Conservation (phyloP, 1,284 basidiomycete species). For the Pseudozyma sp. region DNA sequence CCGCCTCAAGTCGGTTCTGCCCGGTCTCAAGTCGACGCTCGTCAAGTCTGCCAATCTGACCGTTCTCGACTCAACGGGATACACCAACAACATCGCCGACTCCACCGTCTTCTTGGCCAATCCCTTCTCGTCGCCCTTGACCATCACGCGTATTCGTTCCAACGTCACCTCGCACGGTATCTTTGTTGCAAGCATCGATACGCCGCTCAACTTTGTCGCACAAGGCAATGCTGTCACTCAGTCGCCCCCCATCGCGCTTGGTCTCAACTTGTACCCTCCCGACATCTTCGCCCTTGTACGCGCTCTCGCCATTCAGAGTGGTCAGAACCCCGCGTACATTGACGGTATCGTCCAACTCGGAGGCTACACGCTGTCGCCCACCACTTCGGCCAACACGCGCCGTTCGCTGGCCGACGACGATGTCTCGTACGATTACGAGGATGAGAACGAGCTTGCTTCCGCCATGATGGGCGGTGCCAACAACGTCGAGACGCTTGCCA, state of each 20-base stretch:
- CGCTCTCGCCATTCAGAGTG: constrained; percentile 76
- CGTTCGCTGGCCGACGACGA: constrained; percentile 32
- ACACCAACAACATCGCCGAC: constrained; percentile 76
- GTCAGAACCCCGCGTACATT: constrained; percentile 75
- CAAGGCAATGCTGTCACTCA: constrained; percentile 74
- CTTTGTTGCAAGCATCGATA: constrained; percentile 76
- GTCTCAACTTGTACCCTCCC: constrained; percentile 80
- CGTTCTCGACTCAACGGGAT: constrained; percentile 79
- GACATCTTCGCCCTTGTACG: constrained; percentile 79
- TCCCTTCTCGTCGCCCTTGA: constrained; percentile 77
- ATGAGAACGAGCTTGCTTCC: constrained; percentile 55
- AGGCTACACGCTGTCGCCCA: constrained; percentile 75
- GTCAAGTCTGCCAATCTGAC: constrained; percentile 74
- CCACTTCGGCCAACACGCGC: constrained; percentile 57
- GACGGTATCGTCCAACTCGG: constrained; percentile 80
- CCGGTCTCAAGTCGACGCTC: constrained; percentile 75
- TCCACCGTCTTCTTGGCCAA: constrained; percentile 77
- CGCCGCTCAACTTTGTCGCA: constrained; percentile 74
- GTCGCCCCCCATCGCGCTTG: constrained; percentile 76
- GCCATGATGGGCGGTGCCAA: constrained; percentile 53
- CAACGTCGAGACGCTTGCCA: constrained; percentile 69
- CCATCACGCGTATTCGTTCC: constrained; percentile 77
- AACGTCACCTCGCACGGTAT: constrained; percentile 78
- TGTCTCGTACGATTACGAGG: constrained; percentile 44
- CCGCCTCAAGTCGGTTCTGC: constrained; percentile 75